These are phyloP conservation scores for Parietichytrium sp. DNA, from an alignment of 108 stramenopile genomes.

Conservation along the genomic window DNA sequence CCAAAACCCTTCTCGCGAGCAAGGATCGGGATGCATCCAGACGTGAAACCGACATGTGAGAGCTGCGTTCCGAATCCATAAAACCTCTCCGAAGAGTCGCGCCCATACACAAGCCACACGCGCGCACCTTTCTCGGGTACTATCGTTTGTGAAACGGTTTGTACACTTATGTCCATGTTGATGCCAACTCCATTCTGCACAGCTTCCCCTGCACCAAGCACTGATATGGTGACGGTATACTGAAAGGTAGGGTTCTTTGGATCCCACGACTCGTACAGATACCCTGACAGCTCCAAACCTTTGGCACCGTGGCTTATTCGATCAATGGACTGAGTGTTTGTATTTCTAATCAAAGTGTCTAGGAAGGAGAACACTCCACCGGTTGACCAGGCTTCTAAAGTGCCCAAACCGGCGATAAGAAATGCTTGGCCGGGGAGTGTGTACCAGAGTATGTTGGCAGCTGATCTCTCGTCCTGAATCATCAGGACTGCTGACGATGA, in stretches of 20 bases:
- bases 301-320: too few species aligned
- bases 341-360: background rate
- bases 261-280: too few species aligned
- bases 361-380: background rate
- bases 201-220: background rate
- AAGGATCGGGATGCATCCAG: background rate
- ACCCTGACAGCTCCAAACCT: too few species aligned
- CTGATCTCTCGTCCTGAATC: background rate
- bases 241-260: background rate
- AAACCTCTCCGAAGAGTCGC: background rate
- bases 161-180: background rate
- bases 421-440: background rate
- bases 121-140: background rate
- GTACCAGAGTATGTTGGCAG: background rate
- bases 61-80: slow-evolving; percentile 6
- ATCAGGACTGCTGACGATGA: background rate
- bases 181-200: too few species aligned
- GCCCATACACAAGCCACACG: background rate
- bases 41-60: background rate
- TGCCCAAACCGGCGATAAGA: background rate
- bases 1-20: background rate
- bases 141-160: too few species aligned
- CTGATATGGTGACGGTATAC: background rate
- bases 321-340: background rate
- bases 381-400: background rate